Evolutionary conservation across 1,139 yeast species (phyloP), one percentile per base, ranked within the genome.

Genomic region (Hyphopichia buzzinii): DNA sequence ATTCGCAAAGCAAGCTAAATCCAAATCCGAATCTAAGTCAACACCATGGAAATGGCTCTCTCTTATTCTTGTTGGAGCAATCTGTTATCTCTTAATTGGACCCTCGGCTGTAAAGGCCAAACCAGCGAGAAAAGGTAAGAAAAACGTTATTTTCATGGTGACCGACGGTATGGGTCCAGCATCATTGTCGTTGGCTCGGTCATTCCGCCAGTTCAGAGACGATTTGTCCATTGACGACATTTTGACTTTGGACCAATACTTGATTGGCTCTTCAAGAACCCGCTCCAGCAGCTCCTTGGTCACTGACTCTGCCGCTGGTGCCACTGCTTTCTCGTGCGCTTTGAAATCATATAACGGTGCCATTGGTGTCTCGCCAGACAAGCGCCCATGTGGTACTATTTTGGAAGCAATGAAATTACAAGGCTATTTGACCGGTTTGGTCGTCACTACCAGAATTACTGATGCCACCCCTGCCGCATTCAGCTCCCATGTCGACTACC

Each of bases 141-240:
- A 76, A 50, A 87, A 87, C 49, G 74, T 87, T 37, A 83, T 88
- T 33, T 84, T 88, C 66, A 80, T 87, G 78, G 94, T 88, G 15
- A 82, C 95, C 2, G 96, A 88, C 57, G 96, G 96, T 17, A 86
- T 87, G 84, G 96, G 96, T 0, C 95, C 95, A 2, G 84, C 94
- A 0, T 81, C 92, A 3, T 57, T 87, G 41, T 79, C 89, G 5
- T 62, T 87, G 54, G 80, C 95, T 2, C 73, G 96, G 47, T 74
- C 82, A 14, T 87, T 74, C 62, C 72, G 74, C 39, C 94, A 86
- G 55, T 64, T 59, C 46, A 62, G 76, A 33, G 78, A 82, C 36
- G 60, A 62, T 3, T 63, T 83, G 31, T 57, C 73, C 3, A 59
- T 67, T 31, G 72, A 74, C 46, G 82, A 81, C 46, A 59, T 74